Percentiles rank a stretch among this genome's conserved stretches.
Conservation (phyloP, 768 basidiomycete species). For the Neoboletus magnificus region DNA sequence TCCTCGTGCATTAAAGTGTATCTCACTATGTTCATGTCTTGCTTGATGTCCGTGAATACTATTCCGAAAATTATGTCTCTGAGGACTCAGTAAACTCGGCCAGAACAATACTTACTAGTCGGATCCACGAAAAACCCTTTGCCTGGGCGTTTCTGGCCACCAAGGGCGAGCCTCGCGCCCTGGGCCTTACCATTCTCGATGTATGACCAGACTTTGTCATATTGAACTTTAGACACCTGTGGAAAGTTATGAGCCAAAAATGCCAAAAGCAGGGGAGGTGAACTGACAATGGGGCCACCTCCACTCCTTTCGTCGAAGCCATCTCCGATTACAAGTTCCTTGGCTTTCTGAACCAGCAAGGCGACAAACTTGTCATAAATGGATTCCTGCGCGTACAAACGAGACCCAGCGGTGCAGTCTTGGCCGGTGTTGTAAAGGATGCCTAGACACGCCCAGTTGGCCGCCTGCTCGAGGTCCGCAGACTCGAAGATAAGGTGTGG, state of each 20-base stretch:
- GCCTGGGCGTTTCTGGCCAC: constrained; percentile 72
- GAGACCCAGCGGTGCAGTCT: constrained; percentile 90
- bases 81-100: constrained; percentile 2
- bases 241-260: constrained; percentile 6
- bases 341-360: constrained; percentile 61
- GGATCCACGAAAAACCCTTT: constrained; percentile 91
- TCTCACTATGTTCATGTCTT: constrained; percentile 83
- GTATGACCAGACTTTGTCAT: constrained; percentile 82
- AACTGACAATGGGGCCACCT: constrained; percentile 80
- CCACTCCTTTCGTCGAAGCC: constrained; percentile 72
- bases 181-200: constrained; percentile 82
- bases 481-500: constrained; percentile 87
- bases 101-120: constrained; percentile 56
- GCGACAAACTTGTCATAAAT: constrained; percentile 83
- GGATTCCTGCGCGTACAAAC: constrained; percentile 83
- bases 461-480: constrained; percentile 83
- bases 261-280: constrained; percentile 1
- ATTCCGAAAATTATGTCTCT: constrained; percentile 3
- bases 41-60: constrained; percentile 81
- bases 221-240: constrained; percentile 80
- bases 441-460: constrained; percentile 82
- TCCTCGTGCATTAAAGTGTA: not conserved
- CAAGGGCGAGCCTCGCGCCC: constrained; percentile 75
- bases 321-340: constrained; percentile 71
- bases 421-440: constrained; percentile 90